Evolutionary conservation across 768 basidiomycete genomes (phyloP).

Genomic region (Boletus sp.): DNA sequence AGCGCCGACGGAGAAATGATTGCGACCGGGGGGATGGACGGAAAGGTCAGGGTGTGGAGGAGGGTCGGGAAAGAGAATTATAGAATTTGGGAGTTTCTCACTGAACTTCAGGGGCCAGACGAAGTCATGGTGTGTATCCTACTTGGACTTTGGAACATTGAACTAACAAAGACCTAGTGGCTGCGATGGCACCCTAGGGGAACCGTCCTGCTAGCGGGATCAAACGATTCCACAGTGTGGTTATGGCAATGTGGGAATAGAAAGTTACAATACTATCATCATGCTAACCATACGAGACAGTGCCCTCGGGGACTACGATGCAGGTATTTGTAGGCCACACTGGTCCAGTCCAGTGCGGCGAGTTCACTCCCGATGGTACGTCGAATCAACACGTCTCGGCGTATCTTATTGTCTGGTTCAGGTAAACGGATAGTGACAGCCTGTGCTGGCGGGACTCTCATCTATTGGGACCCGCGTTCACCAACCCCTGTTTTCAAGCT

Average conservation of each 20-base stretch:
- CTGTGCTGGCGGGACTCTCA: constrained; percentile 74
- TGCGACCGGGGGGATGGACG: constrained; percentile 98
- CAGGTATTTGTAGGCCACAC: constrained; percentile 93
- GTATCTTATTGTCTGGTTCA: constrained; percentile 24
- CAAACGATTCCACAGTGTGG: constrained; percentile 93
- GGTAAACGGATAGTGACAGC: constrained; percentile 90
- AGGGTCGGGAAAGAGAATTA: constrained; percentile 73
- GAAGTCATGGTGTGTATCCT: constrained; percentile 78
- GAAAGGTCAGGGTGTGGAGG: constrained; percentile 88
- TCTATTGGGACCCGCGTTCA: constrained; percentile 89
- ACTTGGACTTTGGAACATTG: not conserved
- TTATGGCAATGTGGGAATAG: constrained; percentile 86
- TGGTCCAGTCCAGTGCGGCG: constrained; percentile 77
- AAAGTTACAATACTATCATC: not conserved
- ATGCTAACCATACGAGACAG: constrained; percentile 39
- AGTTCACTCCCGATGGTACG: constrained; percentile 87
- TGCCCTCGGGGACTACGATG: constrained; percentile 93
- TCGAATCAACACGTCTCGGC: not conserved
- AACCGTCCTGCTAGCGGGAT: constrained; percentile 80
- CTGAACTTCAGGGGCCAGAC: constrained; percentile 88
- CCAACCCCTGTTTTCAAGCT: constrained; percentile 81
- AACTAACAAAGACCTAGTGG: constrained; percentile 53
- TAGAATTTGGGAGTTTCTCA: constrained; percentile 90
- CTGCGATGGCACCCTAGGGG: constrained; percentile 97
- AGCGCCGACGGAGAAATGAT: constrained; percentile 89